Base-by-base conservation (phyloP, 306 rosid genomes). In the Vicia sativa region DNA sequence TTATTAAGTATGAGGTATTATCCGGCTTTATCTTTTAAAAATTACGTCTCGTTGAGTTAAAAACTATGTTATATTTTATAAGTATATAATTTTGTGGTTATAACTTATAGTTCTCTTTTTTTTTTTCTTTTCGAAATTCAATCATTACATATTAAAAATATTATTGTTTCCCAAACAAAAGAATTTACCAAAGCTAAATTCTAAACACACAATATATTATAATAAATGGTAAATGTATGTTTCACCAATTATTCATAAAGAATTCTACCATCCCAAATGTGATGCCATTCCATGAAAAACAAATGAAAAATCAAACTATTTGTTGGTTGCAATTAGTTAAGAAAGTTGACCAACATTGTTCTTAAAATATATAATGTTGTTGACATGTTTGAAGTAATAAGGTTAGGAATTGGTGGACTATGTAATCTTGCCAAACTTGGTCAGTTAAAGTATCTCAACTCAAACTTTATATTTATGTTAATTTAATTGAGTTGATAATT, bases 381-480 rank as follows among this genome's bases (percentile, higher is more conserved):
- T 74, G 76, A 70, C 71, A 39, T 42, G 21, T 65, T 28, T 34
- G 50, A 25, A 77, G 9, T 9, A 29, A 34, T 81, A 69, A 66
- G 77, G 83, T 77, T 58, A 44, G n/a, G 68, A 80, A 71, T 61
- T 72, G 70, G 85, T 63, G 57, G 31, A 35, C 2, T 67, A 18
- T 55, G 58, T 7, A 39, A 64, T 56, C 61, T 14, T 74, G 67
- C 64, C 65, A 4, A 52, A 46, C 72, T 3, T 1, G 4, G 57
- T 64, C 77, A 65, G 80, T 77, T 70, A 62, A 77, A 73, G 42
- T 2, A 9, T 57, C 48, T 3, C 14, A 70, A 35, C 49, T 59
- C 74, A 70, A 50, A 48, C 12, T 65, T 66, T 26, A 12, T 59
- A 48, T 66, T 34, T 34, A 34, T 31, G 2, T 34, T 25, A 25